Conservation (phyloP, 2,329 filamentous ascomycete genomes). For the Pleomassaria siparia region DNA sequence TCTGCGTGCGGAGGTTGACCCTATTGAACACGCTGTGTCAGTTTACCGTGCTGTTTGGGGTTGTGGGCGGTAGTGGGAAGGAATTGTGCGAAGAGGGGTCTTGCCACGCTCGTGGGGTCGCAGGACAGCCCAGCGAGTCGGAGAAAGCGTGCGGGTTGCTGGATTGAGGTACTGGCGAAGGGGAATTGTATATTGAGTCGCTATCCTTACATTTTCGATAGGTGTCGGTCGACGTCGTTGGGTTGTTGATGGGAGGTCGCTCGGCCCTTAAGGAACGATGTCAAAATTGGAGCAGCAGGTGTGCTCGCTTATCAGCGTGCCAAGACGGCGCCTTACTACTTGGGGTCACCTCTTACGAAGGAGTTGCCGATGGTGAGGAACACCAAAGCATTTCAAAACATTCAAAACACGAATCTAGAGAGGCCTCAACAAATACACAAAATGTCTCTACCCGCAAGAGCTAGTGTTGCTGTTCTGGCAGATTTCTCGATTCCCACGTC, state of each 20-base stretch:
- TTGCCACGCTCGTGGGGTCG: slow-evolving; percentile 31
- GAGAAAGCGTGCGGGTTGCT: slow-evolving; percentile 16
- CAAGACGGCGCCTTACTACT: slow-evolving; percentile 1
- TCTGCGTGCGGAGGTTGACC: slow-evolving; percentile 99
- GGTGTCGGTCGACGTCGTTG: slow-evolving; percentile 42
- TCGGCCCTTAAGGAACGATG: neutral
- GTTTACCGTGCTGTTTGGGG: slow-evolving; percentile 21
- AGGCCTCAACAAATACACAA: too few relatives aligned
- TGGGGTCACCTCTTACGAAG: neutral
- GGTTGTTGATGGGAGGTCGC: slow-evolving; percentile 8
- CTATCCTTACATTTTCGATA: slow-evolving; percentile 46
- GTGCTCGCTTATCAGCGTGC: slow-evolving; percentile 1
- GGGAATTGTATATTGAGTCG: slow-evolving; percentile 19
- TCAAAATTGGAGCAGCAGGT: too few relatives aligned
- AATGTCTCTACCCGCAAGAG: too few relatives aligned
- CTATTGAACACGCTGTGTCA: slow-evolving; percentile 54
- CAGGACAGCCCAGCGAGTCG: slow-evolving; percentile 25
- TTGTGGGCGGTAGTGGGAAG: slow-evolving; percentile 20
- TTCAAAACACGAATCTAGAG: too few relatives aligned
- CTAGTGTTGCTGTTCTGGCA: too few relatives aligned
- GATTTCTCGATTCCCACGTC: too few relatives aligned
- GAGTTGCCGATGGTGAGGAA: too few relatives aligned
- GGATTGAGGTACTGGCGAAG: slow-evolving; percentile 19
- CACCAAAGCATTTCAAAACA: too few relatives aligned
- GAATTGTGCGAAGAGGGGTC: slow-evolving; percentile 37